phyloP scores from a whole-genome alignment of 1,284 basidiomycete species.

The Ganoderma resinaceum region DNA sequence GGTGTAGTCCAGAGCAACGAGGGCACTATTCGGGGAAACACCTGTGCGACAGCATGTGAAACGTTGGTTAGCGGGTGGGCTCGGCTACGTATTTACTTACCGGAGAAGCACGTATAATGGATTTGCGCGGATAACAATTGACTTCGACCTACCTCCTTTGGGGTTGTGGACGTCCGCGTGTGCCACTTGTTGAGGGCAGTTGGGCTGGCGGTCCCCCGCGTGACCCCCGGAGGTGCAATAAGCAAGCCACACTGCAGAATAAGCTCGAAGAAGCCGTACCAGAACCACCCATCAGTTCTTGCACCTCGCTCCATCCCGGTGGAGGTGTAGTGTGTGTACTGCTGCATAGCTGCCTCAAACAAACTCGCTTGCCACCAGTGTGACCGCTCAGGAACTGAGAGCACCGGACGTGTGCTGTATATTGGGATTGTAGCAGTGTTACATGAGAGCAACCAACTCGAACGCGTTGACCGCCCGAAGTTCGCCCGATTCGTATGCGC shows the following conservation, averaged over 20 bases:
- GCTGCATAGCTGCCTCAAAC: background rate
- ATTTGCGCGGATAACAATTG: conserved; percentile 13
- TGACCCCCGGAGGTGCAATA: background rate
- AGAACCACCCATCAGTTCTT: background rate
- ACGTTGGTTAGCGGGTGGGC: background rate
- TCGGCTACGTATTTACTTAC: conserved; percentile 24
- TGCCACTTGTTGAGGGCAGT: background rate
- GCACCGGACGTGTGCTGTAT: conserved; percentile 1
- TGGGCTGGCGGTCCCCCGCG: background rate
- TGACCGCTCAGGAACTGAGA: conserved; percentile 5
- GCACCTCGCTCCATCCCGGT: background rate
- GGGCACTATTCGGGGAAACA: background rate
- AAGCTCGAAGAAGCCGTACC: background rate
- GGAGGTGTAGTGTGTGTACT: too few species aligned
- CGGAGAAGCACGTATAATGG: conserved; percentile 16
- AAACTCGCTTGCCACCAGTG: background rate
- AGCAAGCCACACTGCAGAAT: background rate
- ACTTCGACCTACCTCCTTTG: conserved; percentile 7
- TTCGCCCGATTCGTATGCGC: background rate
- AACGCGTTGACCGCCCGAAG: background rate
- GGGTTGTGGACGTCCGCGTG: conserved; percentile 13
- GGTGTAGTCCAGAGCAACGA: background rate
- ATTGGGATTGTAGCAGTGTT: background rate
- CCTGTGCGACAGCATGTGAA: background rate
- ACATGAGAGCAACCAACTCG: background rate